phyloP scores from a whole-genome alignment of 202 grass and related monocot genomes.

The Sporobolus alterniflorus region DNA sequence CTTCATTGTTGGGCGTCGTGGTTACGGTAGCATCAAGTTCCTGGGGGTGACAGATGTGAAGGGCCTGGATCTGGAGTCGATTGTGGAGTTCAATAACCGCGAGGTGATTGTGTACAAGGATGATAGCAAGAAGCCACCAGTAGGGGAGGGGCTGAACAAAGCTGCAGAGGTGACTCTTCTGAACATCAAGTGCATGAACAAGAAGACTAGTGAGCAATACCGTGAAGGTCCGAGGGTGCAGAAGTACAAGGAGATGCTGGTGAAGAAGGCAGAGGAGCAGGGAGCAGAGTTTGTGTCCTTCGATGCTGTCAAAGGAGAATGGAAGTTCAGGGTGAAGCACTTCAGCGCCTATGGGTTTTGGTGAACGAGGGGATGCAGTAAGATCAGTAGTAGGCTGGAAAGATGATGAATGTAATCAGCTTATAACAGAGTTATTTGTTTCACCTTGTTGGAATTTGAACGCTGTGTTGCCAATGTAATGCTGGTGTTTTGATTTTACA shows the following conservation, averaged over 20 bases:
- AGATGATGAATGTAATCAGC: too few relatives aligned
- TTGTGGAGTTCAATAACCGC: constrained; percentile 76
- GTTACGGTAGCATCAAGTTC: constrained; percentile 84
- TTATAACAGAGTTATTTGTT: too few relatives aligned
- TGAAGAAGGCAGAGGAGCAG: constrained; percentile 69
- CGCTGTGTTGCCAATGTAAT: too few relatives aligned
- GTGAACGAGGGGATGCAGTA: not conserved
- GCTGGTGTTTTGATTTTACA: too few relatives aligned
- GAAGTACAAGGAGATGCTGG: constrained; percentile 81
- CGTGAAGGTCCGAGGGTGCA: constrained; percentile 57
- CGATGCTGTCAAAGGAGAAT: constrained; percentile 68
- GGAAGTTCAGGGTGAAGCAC: constrained; percentile 91
- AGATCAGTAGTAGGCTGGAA: too few relatives aligned
- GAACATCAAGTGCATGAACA: constrained; percentile 80
- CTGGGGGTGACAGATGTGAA: constrained; percentile 80
- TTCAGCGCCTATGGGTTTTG: constrained; percentile 69
- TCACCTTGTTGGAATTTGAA: too few relatives aligned
- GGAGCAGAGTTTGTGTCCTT: constrained; percentile 74
- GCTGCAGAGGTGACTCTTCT: constrained; percentile 79
- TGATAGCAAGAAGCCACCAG: constrained; percentile 72
- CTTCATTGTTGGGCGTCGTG: constrained; percentile 75
- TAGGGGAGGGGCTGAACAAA: constrained; percentile 85
- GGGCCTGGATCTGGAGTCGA: constrained; percentile 70
- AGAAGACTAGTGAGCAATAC: constrained; percentile 61
- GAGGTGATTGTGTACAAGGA: constrained; percentile 96